Conservation (phyloP, 2,329 filamentous ascomycete species). For the Septoria petroselini region DNA sequence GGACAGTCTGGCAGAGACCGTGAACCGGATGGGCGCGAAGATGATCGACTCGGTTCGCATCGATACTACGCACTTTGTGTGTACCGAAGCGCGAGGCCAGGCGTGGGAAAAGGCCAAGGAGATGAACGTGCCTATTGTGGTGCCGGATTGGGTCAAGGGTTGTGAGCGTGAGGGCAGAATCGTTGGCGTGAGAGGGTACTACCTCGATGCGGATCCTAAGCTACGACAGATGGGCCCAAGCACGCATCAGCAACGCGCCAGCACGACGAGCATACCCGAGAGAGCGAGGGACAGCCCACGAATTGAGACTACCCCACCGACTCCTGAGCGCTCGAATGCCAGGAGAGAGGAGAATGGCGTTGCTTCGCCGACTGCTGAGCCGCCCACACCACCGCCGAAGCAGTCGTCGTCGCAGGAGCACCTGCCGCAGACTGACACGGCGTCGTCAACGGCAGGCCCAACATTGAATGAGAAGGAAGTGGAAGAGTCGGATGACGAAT, state of each 20-base stretch:
- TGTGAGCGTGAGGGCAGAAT: conserved; percentile 91
- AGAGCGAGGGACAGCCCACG: conserved; percentile 42
- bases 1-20: conserved; percentile 69
- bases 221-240: conserved; percentile 52
- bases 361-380: conserved; percentile 17
- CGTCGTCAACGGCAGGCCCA: conserved; percentile 14
- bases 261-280: conserved; percentile 32
- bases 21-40: conserved; percentile 89
- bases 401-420: conserved; percentile 9
- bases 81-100: conserved; percentile 83
- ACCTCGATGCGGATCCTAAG: conserved; percentile 79
- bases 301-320: conserved; percentile 52
- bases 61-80: conserved; percentile 98
- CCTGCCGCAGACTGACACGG: conserved; percentile 30
- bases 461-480: conserved; percentile 35
- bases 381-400: conserved; percentile 34
- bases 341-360: conserved; percentile 11
- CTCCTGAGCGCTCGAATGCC: conserved; percentile 44
- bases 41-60: conserved; percentile 86
- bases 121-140: conserved; percentile 95
- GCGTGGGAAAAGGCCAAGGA: conserved; percentile 96
- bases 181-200: conserved; percentile 91
- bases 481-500: conserved; percentile 27
- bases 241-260: conserved; percentile 33
- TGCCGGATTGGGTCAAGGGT: conserved; percentile 96